Evolutionary conservation across 2,329 filamentous ascomycete genomes (phyloP), one percentile per base, ranked within the genome.

Genomic region (Venturia effusa): DNA sequence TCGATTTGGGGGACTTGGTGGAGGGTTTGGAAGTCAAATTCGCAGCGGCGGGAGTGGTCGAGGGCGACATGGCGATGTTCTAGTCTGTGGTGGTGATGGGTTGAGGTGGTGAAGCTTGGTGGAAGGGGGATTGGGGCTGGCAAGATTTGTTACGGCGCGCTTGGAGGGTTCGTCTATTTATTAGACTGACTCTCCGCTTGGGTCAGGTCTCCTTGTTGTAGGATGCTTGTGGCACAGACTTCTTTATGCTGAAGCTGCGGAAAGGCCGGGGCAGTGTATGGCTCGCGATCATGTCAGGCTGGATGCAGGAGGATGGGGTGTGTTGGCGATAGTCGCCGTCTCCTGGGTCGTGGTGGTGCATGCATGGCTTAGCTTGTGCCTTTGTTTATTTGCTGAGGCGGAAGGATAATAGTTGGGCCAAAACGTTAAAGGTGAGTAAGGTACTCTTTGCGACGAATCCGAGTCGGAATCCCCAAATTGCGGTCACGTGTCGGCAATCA

Each of bases 101-200:
- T 71, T 74, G 71, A 65, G 67, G 71, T 74, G 71, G 65, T 59
- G 30, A 27, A 7, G 7, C 19, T 30, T 27, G 61, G 30, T 27
- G 61, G 40, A 62, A 1, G 32, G 32, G 59, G 27, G 55, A 27
- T 59, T 37, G 55, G 55, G 39, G 39, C 39, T 22, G 55, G 30
- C 10, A 22, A 30, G 55, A 13, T 51, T 51, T 51, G 45, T 24
- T 51, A 51, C 45, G 45, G 22, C 45, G 41, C 41, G 45, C 22
- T 51, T 48, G 43, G n/a, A 48, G 10, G 43, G 43, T n/a, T 51
- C 45, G 45, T 51, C 45, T 51, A 51, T 51, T 51, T 51, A 51
- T 51, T 51, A 51, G 45, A 51, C 45, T 51, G 45, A 51, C 45
- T 51, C 45, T 51, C 45, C 24, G 45, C 45, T 51, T 24, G 45